Conservation (phyloP, 2,329 filamentous ascomycete genomes). For the Metarhizium anisopliae region DNA sequence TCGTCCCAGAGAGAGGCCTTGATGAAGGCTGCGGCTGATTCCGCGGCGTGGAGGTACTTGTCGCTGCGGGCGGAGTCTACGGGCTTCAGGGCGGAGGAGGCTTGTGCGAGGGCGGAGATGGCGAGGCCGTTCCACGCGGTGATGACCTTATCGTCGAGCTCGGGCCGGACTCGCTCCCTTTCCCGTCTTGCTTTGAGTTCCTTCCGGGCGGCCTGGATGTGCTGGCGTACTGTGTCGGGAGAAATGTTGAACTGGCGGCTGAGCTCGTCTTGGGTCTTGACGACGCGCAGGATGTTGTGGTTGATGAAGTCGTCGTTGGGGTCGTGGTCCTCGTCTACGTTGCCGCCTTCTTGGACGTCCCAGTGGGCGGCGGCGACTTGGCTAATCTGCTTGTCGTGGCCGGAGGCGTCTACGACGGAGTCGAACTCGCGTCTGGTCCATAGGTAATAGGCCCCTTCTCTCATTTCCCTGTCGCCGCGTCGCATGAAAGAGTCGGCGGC, state of each 20-base stretch:
- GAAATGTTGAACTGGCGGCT: constrained; percentile 67
- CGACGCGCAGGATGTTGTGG: constrained; percentile 77
- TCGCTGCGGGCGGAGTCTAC: constrained; percentile 48
- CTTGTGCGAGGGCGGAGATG: constrained; percentile 71
- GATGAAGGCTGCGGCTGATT: constrained; percentile 63
- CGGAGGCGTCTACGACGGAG: constrained; percentile 46
- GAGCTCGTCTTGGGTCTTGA: constrained; percentile 57
- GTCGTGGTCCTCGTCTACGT: constrained; percentile 74
- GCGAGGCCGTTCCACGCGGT: constrained; percentile 83
- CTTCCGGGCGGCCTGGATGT: constrained; percentile 56
- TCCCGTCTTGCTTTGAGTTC: constrained; percentile 66
- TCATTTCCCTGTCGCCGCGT: constrained; percentile 68
- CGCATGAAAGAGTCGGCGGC: constrained; percentile 77
- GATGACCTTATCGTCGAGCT: constrained; percentile 81
- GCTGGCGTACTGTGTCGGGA: constrained; percentile 56
- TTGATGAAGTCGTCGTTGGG: constrained; percentile 91
- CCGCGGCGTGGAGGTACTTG: constrained; percentile 57
- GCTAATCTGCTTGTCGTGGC: constrained; percentile 45
- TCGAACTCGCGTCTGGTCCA: constrained; percentile 89
- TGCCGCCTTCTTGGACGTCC: constrained; percentile 75
- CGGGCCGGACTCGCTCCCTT: constrained; percentile 64
- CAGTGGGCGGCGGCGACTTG: constrained; percentile 75
- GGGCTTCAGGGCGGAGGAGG: constrained; percentile 56
- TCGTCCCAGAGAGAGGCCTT: constrained; percentile 63
- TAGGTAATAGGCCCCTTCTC: constrained; percentile 88